phyloP scores from a whole-genome alignment of 805 yeast genomes.

The Ogataea parapolymorpha region DNA sequence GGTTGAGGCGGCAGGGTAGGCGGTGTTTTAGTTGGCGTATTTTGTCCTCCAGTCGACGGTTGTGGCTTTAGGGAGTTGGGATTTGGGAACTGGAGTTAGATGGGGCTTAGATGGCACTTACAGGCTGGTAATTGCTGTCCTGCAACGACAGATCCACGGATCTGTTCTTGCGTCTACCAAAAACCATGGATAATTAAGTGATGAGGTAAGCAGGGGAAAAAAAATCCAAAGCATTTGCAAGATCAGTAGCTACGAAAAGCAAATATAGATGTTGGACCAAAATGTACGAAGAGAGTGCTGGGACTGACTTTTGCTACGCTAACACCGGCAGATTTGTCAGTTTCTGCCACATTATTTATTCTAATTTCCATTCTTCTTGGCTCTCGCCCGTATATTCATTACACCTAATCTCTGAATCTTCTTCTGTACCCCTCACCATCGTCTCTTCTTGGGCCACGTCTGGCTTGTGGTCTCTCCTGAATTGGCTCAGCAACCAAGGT shows the following conservation, averaged over 20 bases:
- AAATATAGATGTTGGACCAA: no score
- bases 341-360: not conserved
- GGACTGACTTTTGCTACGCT: no score
- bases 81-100: constrained; percentile 18
- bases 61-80: constrained; percentile 22
- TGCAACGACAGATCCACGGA: constrained; percentile 17
- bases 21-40: constrained; percentile 14
- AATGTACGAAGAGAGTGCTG: no score
- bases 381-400: constrained; percentile 11
- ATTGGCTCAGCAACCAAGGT: constrained; percentile 95
- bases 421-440: constrained; percentile 56
- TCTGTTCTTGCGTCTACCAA: constrained; percentile 20
- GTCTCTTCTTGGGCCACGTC: constrained; percentile 51
- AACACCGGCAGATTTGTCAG: no score
- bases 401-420: constrained; percentile 44
- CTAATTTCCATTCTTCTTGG: constrained; percentile 8
- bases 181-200: constrained; percentile 16
- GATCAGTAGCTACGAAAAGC: no score
- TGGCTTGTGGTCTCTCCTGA: constrained; percentile 60
- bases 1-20: constrained; percentile 13
- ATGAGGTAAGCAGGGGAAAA: constrained; percentile 4
- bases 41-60: constrained; percentile 15
- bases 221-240: no score
- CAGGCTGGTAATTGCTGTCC: constrained; percentile 22
- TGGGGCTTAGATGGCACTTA: constrained; percentile 7